A percentile compares a stretch with the other conserved stretches of the same genome.
Evolutionary conservation across 2,329 filamentous ascomycete genomes (phyloP).

Genomic region (Ampelomyces quisqualis): DNA sequence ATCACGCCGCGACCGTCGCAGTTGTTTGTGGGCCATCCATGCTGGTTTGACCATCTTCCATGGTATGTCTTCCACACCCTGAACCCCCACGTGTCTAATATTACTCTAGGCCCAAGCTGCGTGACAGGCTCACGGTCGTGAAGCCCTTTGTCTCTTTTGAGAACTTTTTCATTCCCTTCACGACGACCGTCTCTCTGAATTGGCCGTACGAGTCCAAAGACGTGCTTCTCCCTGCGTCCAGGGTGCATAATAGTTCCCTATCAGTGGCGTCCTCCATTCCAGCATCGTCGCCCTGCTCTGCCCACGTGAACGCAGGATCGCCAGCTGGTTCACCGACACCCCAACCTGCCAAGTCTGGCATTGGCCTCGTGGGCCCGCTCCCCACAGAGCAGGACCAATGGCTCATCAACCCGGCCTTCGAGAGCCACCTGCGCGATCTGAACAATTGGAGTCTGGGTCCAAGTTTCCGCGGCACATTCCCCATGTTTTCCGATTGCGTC

Average conservation of each 20-base stretch:
- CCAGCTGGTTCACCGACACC: conserved; percentile 29
- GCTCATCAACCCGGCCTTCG: conserved; percentile 83
- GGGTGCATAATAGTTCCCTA: conserved; percentile 19
- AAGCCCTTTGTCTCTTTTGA: conserved; percentile 67
- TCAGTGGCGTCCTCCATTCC: conserved; percentile 28
- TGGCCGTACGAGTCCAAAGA: conserved; percentile 81
- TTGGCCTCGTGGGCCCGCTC: conserved; percentile 9
- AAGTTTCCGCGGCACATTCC: conserved; percentile 66
- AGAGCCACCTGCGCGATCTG: conserved; percentile 71
- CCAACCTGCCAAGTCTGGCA: conserved; percentile 17
- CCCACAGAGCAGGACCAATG: conserved; percentile 58
- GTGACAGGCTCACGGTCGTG: conserved; percentile 62
- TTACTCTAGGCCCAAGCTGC: conserved; percentile 62
- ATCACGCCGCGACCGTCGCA: conserved; percentile 67
- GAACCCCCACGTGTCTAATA: conserved; percentile 1
- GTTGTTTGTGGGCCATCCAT: conserved; percentile 66
- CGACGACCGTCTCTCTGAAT: conserved; percentile 71
- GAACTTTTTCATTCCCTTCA: conserved; percentile 81
- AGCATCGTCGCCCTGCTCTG: conserved; percentile 32
- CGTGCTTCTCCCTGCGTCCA: conserved; percentile 58
- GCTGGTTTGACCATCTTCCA: conserved; percentile 80
- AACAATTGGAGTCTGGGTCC: conserved; percentile 81
- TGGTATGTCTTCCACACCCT: conserved; percentile 52
- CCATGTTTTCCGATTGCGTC: conserved; percentile 49
- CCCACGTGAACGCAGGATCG: conserved; percentile 32